phyloP scores from a whole-genome alignment of 495 filamentous ascomycete species.

The Cetradonia linearis region DNA sequence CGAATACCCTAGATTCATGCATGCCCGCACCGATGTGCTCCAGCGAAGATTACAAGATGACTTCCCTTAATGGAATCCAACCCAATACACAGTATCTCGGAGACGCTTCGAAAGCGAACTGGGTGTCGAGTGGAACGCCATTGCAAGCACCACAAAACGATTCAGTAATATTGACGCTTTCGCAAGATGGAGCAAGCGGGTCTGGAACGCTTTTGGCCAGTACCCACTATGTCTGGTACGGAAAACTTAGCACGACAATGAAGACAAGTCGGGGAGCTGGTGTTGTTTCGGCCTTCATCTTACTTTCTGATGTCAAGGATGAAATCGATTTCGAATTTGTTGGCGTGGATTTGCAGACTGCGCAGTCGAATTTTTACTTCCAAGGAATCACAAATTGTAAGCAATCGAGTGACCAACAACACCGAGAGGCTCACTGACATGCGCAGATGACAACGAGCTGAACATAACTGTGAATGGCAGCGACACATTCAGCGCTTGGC shows the following conservation, averaged over 20 bases:
- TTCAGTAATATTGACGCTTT: constrained; percentile 74
- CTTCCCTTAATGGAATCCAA: constrained; percentile 54
- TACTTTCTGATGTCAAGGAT: constrained; percentile 89
- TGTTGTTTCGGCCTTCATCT: constrained; percentile 92
- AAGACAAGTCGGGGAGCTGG: constrained; percentile 77
- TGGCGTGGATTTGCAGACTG: constrained; percentile 62
- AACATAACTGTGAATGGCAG: constrained; percentile 53
- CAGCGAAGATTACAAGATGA: constrained; percentile 59
- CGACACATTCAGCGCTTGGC: constrained; percentile 69
- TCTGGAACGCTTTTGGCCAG: constrained; percentile 69
- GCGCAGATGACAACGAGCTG: constrained; percentile 56
- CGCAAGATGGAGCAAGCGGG: constrained; percentile 56
- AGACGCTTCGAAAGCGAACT: constrained; percentile 65
- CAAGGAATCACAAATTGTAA: constrained; percentile 88
- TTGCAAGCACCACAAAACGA: constrained; percentile 45
- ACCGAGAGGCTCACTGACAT: constrained; percentile 20
- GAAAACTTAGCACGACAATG: constrained; percentile 74
- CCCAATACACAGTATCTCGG: constrained; percentile 76
- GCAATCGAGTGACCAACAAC: constrained; percentile 28
- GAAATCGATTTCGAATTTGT: constrained; percentile 97
- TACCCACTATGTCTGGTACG: constrained; percentile 94
- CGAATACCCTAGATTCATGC: constrained; percentile 72
- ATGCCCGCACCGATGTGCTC: constrained; percentile 76
- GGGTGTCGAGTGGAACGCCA: constrained; percentile 76
- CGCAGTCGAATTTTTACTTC: constrained; percentile 94